Percentiles rank a stretch among this genome's conserved stretches.
phyloP scores from a whole-genome alignment of 208 protist species.

The Leishmania tropica region DNA sequence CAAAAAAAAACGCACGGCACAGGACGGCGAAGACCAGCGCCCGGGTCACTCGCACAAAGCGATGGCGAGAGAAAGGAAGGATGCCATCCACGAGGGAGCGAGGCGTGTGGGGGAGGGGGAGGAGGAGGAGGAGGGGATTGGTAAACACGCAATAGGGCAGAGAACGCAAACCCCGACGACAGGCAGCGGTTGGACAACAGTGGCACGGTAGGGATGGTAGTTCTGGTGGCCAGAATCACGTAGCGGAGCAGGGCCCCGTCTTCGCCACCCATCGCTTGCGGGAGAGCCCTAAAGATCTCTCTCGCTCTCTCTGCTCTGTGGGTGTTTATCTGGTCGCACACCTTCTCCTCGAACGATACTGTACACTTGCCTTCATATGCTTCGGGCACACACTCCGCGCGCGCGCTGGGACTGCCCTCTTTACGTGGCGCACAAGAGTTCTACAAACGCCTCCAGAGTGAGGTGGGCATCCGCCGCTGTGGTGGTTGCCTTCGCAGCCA shows the following conservation, averaged over 20 bases:
- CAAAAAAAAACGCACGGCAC: background rate
- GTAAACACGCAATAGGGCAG: background rate
- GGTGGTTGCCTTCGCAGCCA: background rate
- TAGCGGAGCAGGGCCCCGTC: background rate
- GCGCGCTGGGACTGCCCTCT: background rate
- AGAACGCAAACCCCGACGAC: background rate
- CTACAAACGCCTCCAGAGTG: conserved; percentile 18
- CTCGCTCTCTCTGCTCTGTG: background rate
- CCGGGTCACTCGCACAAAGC: background rate
- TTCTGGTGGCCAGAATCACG: background rate
- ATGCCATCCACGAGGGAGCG: background rate
- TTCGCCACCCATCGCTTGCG: background rate
- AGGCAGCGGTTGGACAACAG: background rate
- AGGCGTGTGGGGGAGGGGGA: no score
- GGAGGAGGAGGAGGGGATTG: background rate
- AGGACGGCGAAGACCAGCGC: background rate
- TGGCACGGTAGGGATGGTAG: background rate
- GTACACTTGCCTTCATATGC: background rate
- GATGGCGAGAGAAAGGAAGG: background rate
- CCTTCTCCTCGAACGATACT: background rate
- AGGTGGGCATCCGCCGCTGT: background rate
- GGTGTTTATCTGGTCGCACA: background rate
- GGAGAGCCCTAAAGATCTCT: background rate
- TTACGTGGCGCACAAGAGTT: conserved; percentile 16
- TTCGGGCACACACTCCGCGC: no score